Evolutionary conservation across 257 asterid genomes (phyloP), one percentile per base, ranked within the genome.

Genomic region (Paulownia fortunei): DNA sequence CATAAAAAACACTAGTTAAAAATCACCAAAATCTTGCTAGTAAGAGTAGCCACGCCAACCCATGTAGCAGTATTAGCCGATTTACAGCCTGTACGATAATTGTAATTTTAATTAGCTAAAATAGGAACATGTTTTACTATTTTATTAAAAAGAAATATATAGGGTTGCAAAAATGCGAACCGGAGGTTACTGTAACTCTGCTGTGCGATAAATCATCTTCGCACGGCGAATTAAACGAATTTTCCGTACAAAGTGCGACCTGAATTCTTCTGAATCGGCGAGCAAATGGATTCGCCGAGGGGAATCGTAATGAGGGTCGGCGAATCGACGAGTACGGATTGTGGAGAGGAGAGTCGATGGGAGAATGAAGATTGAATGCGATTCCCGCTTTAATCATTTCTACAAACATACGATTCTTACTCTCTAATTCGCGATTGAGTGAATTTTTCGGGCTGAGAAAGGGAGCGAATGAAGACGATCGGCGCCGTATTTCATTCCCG

Each of bases 1-100:
- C 23, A 18, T 39, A 16, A 5, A 49, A 63, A 47, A 44, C 27
- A 8, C 11, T 26, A 34, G 18, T 30, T 24, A 65, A 81, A 9
- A 49, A 83, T 81, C 60, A 83, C 88, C 88, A 83, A 34, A 74
- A 85, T 82, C 77, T 85, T 85, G 85, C 84, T 87, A 24, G 83
- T 54, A n/a, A 85, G 72, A 30, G 84, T 74, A 69, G 89, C 85
- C 80, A 85, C 73, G 39, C 87, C 82, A 68, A 83, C 71, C 81
- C 84, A 67, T 55, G 88, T 66, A 46, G 80, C 86, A 74, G 64
- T 11, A 18, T 67, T 78, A 51, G 61, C 59, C 15, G 83, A 78
- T 56, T 64, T 36, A 68, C 59, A 75, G 23, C 80, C 86, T 79
- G 71, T 23, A 46, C 74, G 6, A 66, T 68, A 66, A 67, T 39